Base-by-base conservation (phyloP, 2,329 filamentous ascomycete genomes). In the Penicillium janthinellum region DNA sequence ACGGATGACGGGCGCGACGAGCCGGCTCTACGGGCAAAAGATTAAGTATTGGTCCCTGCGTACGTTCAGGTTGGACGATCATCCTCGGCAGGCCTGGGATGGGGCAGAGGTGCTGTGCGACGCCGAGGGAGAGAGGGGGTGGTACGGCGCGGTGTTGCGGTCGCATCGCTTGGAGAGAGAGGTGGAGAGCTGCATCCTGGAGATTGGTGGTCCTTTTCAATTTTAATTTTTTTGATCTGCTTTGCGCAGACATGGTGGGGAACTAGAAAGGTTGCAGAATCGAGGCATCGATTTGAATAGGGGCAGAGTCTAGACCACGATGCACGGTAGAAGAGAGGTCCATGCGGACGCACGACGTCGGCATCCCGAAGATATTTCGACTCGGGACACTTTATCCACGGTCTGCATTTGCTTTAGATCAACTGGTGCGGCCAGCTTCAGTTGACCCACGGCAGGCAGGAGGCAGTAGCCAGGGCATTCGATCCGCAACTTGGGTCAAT, bases 1-100 rank as follows among this genome's bases (percentile, higher is more conserved):
- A 51, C 41, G 25, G 44, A 31, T 47, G 44, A 47, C 51, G 50
- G 39, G 15, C 14, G 10, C 15, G 14, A 31, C 10, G 31, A 45
- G 38, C 38, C 35, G 25, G 31, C 28, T 35, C 38, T 54, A 49
- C 22, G 34, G 54, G 48, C 14, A 50, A 53, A 48, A 56, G 51
- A 68, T 66, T 65, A 68, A 59, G 63, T 58, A 64, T 67, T 69
- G 67, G 71, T 67, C 68, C 67, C 66, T 71, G 69, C 67, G 59
- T 67, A 50, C 17, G 49, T 52, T 50, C 34, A 63, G 49, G 68
- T 71, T 44, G 53, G 57, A 69, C 69, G 28, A 54, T 54, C 63
- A 71, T 70, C 64, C 65, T 69, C 71, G 67, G 68, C 44, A 65
- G 59, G 45, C 48, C 57, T 56, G 56, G 38, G 37, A 42, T 47